Conservation (phyloP, 768 basidiomycete species). For the Mycena belliarum region DNA sequence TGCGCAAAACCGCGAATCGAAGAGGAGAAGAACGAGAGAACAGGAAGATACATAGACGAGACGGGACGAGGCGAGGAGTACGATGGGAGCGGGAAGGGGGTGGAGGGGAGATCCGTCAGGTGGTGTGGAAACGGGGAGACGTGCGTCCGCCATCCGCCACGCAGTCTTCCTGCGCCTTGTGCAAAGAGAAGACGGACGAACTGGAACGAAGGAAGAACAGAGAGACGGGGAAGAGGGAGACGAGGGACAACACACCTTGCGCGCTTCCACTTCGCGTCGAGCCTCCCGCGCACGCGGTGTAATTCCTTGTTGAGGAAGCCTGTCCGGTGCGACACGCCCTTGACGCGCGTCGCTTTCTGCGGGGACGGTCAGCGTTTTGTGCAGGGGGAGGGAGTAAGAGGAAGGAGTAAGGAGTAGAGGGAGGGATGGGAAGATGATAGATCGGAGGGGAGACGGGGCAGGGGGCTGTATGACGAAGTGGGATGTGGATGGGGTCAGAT, state of each 20-base stretch:
- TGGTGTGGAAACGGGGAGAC: too few species aligned
- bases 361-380: background rate
- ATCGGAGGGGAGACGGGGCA: too few species aligned
- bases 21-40: background rate
- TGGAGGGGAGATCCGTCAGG: too few species aligned
- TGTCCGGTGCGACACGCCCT: conserved; percentile 32
- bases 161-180: too few species aligned
- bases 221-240: background rate
- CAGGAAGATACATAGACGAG: background rate
- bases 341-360: conserved; percentile 15
- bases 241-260: conserved; percentile 3
- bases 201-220: background rate
- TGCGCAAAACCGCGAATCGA: too few species aligned
- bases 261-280: conserved; percentile 46
- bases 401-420: background rate
- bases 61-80: background rate
- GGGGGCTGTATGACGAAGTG: too few species aligned
- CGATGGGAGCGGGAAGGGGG: background rate
- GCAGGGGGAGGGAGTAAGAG: background rate
- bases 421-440: too few species aligned
- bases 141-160: too few species aligned
- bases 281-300: conserved; percentile 36
- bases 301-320: conserved; percentile 45
- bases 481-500: too few species aligned
- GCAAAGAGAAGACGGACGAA: too few species aligned